Conservation (phyloP, 768 basidiomycete genomes). For the Paxillus ammoniavirescens region DNA sequence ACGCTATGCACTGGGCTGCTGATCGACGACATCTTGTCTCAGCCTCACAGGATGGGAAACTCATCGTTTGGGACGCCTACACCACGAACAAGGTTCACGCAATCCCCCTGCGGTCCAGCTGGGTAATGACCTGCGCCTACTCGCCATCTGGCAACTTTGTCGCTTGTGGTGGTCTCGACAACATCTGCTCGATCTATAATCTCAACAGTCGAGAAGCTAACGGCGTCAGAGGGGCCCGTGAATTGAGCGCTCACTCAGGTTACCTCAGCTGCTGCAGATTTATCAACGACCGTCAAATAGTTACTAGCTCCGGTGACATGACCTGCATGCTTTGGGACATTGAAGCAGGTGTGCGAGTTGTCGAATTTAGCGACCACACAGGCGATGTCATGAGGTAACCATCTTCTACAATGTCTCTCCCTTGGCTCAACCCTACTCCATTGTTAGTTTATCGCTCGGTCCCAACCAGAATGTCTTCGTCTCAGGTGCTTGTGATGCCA, state of each 20-base stretch:
- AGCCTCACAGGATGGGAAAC: conserved; percentile 98
- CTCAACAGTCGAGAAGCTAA: conserved; percentile 72
- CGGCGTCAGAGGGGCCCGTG: conserved; percentile 87
- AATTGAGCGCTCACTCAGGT: conserved; percentile 95
- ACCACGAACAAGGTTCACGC: conserved; percentile 99
- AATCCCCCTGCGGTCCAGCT: conserved; percentile 94
- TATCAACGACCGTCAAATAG: conserved; percentile 98
- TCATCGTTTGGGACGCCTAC: conserved; percentile 99
- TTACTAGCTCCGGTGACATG: conserved; percentile 98
- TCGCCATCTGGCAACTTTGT: conserved; percentile 96
- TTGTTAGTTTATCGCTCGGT: conserved; percentile 80
- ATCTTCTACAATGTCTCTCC: background rate
- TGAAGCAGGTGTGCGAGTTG: conserved; percentile 94
- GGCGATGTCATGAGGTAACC: conserved; percentile 98
- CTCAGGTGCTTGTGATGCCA: conserved; percentile 98
- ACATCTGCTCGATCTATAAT: conserved; percentile 98
- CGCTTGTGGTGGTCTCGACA: conserved; percentile 98
- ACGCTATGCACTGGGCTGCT: conserved; percentile 99
- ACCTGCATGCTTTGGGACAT: conserved; percentile 99
- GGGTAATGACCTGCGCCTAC: conserved; percentile 99
- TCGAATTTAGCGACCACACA: conserved; percentile 99
- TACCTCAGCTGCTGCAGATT: conserved; percentile 98
- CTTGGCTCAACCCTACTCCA: conserved; percentile 10
- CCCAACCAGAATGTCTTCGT: conserved; percentile 95
- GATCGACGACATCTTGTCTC: conserved; percentile 98